phyloP scores from a whole-genome alignment of 805 yeast genomes.

The Candida dajiaensis region DNA sequence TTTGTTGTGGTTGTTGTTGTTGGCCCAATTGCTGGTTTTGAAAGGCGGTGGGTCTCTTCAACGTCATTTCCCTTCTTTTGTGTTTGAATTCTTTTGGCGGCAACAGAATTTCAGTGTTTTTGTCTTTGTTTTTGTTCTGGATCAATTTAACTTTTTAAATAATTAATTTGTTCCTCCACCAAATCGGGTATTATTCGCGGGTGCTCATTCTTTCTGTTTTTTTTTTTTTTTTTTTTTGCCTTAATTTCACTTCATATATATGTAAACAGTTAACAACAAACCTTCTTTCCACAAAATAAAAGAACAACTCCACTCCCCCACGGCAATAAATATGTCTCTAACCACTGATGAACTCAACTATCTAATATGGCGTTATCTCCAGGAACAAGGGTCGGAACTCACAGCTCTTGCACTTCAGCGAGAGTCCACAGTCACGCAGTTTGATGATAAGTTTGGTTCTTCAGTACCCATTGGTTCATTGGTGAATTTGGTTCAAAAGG shows the following conservation, averaged over 20 bases:
- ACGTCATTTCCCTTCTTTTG: conserved; percentile 8
- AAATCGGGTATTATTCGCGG: not conserved
- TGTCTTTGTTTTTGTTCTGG: not conserved
- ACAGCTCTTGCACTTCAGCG: conserved; percentile 78
- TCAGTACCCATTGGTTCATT: conserved; percentile 73
- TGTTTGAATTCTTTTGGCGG: not conserved
- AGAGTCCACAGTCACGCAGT: conserved; percentile 55
- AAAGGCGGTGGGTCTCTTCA: conserved; percentile 3
- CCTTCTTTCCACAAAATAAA: not conserved
- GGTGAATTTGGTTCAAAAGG: conserved; percentile 79
- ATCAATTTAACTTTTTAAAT: too few species aligned
- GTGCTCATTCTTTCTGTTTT: too few species aligned
- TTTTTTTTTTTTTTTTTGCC: too few species aligned
- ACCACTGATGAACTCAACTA: conserved; percentile 84
- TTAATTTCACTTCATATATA: too few species aligned
- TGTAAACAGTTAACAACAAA: too few species aligned
- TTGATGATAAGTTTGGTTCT: conserved; percentile 44
- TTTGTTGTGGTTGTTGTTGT: too few species aligned
- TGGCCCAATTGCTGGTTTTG: too few species aligned
- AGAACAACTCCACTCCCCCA: not conserved
- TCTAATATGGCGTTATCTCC: conserved; percentile 86
- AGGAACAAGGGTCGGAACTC: conserved; percentile 73
- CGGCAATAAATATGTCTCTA: conserved; percentile 51
- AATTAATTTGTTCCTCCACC: not conserved
- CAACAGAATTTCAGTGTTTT: too few species aligned